Conservation (phyloP, 495 filamentous ascomycete species). For the Daldinia caldariorum region DNA sequence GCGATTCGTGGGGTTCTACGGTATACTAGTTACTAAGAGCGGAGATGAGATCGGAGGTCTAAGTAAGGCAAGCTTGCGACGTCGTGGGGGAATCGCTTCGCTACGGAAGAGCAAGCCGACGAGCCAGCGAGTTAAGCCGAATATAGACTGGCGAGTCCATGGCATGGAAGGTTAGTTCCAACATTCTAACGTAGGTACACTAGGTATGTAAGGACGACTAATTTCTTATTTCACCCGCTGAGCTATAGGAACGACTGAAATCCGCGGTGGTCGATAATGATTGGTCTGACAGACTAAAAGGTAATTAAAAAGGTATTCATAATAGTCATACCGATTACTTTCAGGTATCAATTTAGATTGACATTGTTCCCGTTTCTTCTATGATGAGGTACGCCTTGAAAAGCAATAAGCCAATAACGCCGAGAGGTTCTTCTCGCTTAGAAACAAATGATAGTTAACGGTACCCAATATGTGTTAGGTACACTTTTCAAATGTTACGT, state of each 20-base stretch:
- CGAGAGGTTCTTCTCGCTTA: neutral
- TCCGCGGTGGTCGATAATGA: neutral
- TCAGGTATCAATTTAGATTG: neutral
- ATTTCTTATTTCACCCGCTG: neutral
- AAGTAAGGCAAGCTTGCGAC: slow-evolving; percentile 14
- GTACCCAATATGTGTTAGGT: neutral
- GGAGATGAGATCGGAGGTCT: slow-evolving; percentile 26
- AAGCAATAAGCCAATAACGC: neutral
- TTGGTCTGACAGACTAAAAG: slow-evolving; percentile 1
- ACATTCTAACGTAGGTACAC: neutral
- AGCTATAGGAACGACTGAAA: neutral
- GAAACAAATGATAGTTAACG: neutral
- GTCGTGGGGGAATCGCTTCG: slow-evolving; percentile 35
- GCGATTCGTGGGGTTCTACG: slow-evolving; percentile 16
- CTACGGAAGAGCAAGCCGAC: slow-evolving; percentile 29
- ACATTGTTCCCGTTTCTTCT: neutral
- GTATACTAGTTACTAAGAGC: slow-evolving; percentile 30
- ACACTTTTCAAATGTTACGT: neutral
- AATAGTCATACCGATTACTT: neutral
- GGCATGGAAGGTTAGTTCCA: slow-evolving; percentile 11
- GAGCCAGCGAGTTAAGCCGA: slow-evolving; percentile 30
- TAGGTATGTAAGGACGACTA: neutral
- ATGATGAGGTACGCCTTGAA: neutral
- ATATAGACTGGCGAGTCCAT: slow-evolving; percentile 26
- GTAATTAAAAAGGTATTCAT: neutral